These are phyloP conservation scores for Vicia villosa DNA, from an alignment of 306 rosid species.

Conservation along the genomic window DNA sequence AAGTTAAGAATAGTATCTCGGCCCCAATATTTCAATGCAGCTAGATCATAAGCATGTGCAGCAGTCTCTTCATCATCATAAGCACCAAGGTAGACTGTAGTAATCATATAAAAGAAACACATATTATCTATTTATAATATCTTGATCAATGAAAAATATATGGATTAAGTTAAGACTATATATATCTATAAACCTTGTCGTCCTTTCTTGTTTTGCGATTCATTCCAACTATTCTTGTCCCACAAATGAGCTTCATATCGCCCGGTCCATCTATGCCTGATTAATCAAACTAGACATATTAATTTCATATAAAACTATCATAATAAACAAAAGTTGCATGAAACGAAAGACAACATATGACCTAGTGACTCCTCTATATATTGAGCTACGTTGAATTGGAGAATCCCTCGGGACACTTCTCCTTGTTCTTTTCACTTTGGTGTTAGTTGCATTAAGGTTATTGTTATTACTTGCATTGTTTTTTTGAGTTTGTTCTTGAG, in stretches of 20 bases:
- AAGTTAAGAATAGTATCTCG: slow-evolving; percentile 79
- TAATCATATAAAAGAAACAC: too few species aligned
- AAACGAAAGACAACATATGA: neutral
- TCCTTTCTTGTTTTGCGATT: slow-evolving; percentile 91
- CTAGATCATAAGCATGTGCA: slow-evolving; percentile 95
- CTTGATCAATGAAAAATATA: neutral
- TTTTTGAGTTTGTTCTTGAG: slow-evolving; percentile 43
- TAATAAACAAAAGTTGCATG: neutral
- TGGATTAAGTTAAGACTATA: neutral
- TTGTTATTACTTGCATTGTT: slow-evolving; percentile 31
- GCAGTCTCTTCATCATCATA: slow-evolving; percentile 91
- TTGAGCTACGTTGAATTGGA: slow-evolving; percentile 74
- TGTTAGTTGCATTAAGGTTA: slow-evolving; percentile 20
- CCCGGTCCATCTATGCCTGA: slow-evolving; percentile 78
- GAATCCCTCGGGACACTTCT: slow-evolving; percentile 73
- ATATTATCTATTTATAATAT: neutral
- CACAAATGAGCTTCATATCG: slow-evolving; percentile 93
- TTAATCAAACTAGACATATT: neutral
- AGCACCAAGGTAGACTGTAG: slow-evolving; percentile 94
- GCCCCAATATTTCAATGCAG: slow-evolving; percentile 98
- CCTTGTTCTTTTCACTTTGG: slow-evolving; percentile 65
- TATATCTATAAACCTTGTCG: slow-evolving; percentile 74
- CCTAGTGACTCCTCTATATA: slow-evolving; percentile 91
- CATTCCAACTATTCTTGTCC: slow-evolving; percentile 97
- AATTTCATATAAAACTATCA: too few species aligned